Evolutionary conservation across 257 asterid genomes (phyloP).

Genomic region (Scutellaria baicalensis): DNA sequence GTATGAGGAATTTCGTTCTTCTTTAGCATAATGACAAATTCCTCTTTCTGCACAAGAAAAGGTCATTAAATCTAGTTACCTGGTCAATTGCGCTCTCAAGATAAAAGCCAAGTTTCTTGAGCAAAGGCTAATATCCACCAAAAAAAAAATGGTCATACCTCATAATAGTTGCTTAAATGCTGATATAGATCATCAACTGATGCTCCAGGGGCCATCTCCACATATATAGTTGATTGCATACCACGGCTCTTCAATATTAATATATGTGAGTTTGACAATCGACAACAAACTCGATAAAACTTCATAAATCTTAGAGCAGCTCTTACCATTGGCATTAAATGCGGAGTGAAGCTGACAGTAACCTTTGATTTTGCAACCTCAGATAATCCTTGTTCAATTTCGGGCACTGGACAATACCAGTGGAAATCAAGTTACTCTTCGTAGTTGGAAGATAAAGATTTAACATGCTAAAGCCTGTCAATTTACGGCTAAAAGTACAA

Average conservation of each 20-base stretch:
- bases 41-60: conserved; percentile 56
- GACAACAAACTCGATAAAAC: not conserved
- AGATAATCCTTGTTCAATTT: conserved; percentile 94
- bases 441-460: not conserved
- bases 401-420: conserved; percentile 61
- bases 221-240: conserved; percentile 95
- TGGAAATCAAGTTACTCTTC: not conserved
- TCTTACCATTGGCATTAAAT: conserved; percentile 91
- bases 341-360: conserved; percentile 97
- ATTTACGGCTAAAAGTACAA: not conserved
- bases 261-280: not conserved
- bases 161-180: conserved; percentile 47
- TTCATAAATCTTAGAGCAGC: conserved; percentile 1
- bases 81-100: not conserved
- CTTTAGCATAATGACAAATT: conserved; percentile 57
- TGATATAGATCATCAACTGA: conserved; percentile 64
- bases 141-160: conserved; percentile 33
- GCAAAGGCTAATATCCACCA: not conserved
- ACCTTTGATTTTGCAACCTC: conserved; percentile 73
- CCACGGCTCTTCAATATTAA: conserved; percentile 72
- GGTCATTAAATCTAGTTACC: not conserved
- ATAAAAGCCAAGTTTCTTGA: not conserved
- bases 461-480: not conserved
- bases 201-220: conserved; percentile 74
- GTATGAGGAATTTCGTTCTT: conserved; percentile 78